These are phyloP conservation scores for Sambucus nigra DNA, from an alignment of 129 eudicot species.

Conservation along the genomic window DNA sequence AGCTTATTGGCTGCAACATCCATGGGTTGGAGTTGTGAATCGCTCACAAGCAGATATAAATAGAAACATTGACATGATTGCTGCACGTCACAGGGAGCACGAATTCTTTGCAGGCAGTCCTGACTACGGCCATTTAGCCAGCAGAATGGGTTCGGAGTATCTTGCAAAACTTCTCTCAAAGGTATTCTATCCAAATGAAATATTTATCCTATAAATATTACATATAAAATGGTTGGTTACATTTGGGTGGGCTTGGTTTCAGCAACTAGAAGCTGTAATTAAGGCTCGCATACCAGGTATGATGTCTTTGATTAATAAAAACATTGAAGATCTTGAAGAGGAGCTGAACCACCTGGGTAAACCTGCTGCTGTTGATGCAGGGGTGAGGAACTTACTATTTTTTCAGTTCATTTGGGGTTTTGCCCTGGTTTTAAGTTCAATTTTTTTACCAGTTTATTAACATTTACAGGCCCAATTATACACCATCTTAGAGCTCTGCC, in stretches of 20 bases:
- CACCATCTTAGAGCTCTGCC: conserved; percentile 57
- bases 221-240: neutral
- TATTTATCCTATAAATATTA: neutral
- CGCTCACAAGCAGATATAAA: conserved; percentile 64
- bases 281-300: conserved; percentile 52
- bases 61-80: conserved; percentile 42
- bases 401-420: neutral
- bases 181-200: conserved; percentile 28
- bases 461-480: conserved; percentile 51
- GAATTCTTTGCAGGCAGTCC: conserved; percentile 62
- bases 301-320: conserved; percentile 46
- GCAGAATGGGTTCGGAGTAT: conserved; percentile 63
- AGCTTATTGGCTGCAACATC: conserved; percentile 59
- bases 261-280: conserved; percentile 51
- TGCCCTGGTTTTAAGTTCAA: neutral
- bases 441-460: neutral
- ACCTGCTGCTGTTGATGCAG: conserved; percentile 55
- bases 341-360: conserved; percentile 53
- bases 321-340: conserved; percentile 51
- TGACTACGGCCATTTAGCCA: conserved; percentile 45
- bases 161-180: conserved; percentile 52
- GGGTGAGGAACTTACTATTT: conserved; percentile 25
- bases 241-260: conserved; percentile 9
- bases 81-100: conserved; percentile 46
- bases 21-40: conserved; percentile 70